Conservation (phyloP, 257 asterid genomes). For the Datura wrightii region DNA sequence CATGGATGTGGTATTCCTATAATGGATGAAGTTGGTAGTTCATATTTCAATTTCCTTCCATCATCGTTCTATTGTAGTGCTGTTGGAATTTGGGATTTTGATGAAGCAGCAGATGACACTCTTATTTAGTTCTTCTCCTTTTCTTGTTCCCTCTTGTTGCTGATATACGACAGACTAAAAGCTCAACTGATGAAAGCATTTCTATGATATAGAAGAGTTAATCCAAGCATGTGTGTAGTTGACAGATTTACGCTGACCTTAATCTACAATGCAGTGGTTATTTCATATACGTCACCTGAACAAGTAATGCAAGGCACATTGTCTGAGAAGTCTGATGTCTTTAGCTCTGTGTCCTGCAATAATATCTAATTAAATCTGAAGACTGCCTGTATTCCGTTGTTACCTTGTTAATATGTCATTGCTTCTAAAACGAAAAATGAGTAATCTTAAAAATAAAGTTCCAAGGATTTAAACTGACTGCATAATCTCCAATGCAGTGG, state of each 20-base stretch:
- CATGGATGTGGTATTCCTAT: constrained; percentile 55
- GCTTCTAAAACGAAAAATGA: neutral
- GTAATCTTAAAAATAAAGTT: no score
- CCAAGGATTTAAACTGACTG: no score
- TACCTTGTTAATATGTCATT: neutral
- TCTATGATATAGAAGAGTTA: constrained; percentile 23
- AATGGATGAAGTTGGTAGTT: constrained; percentile 36
- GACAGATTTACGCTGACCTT: neutral
- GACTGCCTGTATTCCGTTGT: neutral
- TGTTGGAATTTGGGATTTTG: neutral
- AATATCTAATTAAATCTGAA: no score
- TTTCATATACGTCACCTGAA: neutral
- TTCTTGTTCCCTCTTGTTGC: constrained; percentile 5
- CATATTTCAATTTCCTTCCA: constrained; percentile 8
- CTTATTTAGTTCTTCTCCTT: constrained; percentile 24
- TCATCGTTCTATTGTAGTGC: neutral
- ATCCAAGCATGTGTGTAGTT: neutral
- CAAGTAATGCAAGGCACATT: constrained; percentile 7
- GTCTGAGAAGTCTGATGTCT: neutral
- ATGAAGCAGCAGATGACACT: constrained; percentile 18
- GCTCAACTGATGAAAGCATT: constrained; percentile 11
- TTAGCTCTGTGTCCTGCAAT: no score
- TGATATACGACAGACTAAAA: neutral
- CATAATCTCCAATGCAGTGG: no score
- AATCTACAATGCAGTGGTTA: neutral